Evolutionary conservation across 83 land plant genomes (phyloP).

Genomic region (Isoetes engelmannii): DNA sequence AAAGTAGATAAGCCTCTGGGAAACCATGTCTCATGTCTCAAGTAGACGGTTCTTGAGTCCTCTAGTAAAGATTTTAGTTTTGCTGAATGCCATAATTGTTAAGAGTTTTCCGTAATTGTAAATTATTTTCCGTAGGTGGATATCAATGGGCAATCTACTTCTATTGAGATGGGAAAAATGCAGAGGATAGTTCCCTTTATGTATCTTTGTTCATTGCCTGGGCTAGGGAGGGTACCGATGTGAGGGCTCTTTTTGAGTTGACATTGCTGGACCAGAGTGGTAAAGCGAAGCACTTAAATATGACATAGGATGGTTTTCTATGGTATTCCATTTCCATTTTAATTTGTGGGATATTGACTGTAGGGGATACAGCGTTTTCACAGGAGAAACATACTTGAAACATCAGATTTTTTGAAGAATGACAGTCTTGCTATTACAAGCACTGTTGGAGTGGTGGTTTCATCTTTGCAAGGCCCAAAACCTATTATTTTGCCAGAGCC

Average conservation of each 20-base stretch:
- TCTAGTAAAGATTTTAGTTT: too few relatives aligned
- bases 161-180: not conserved
- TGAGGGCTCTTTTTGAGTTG: not conserved
- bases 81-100: too few relatives aligned
- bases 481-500: slow-evolving; percentile 51
- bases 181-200: not conserved
- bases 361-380: slow-evolving; percentile 89
- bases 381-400: slow-evolving; percentile 54
- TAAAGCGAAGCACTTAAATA: not conserved
- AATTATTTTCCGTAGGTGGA: not conserved
- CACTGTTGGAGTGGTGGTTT: slow-evolving; percentile 78
- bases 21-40: too few relatives aligned
- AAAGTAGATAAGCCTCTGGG: too few relatives aligned
- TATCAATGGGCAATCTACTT: not conserved
- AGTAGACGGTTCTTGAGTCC: too few relatives aligned
- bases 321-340: not conserved
- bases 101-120: too few relatives aligned
- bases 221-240: too few relatives aligned
- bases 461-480: slow-evolving; percentile 57
- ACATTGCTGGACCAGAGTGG: not conserved
- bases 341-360: not conserved
- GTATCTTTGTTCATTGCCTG: not conserved
- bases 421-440: slow-evolving; percentile 64
- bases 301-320: too few relatives aligned
- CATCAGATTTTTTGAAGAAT: slow-evolving; percentile 73